Percentiles rank a stretch among this genome's conserved stretches.
Evolutionary conservation across 495 filamentous ascomycete genomes (phyloP).

Genomic region (Penicillium desertorum): DNA sequence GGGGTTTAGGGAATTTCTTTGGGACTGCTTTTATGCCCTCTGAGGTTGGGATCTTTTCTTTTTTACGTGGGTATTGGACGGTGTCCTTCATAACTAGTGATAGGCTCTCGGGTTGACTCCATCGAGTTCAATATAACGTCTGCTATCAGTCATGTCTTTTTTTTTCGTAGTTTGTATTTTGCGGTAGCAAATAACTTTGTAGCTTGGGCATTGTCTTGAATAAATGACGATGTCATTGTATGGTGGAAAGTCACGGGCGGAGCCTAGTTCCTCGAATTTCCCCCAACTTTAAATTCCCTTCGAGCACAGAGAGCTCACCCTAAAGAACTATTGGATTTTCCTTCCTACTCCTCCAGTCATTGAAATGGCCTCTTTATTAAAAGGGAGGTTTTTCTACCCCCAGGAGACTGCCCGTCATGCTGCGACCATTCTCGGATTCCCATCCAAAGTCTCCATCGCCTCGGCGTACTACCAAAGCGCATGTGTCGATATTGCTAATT

Average conservation of each 20-base stretch:
- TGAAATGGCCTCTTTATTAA: slow-evolving; percentile 5
- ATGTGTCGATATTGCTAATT: slow-evolving; percentile 24
- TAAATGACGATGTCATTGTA: neutral
- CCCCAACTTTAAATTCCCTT: neutral
- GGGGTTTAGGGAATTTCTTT: slow-evolving; percentile 11
- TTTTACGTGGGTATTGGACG: neutral
- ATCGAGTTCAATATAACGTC: neutral
- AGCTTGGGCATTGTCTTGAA: no score
- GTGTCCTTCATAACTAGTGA: neutral
- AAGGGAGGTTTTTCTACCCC: slow-evolving; percentile 13
- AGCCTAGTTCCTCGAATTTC: neutral
- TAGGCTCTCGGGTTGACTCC: neutral
- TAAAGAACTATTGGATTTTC: no score
- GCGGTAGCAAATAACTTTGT: neutral
- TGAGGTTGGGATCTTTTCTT: slow-evolving; percentile 5
- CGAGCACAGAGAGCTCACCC: no score
- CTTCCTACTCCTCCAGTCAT: neutral
- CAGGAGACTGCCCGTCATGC: slow-evolving; percentile 19
- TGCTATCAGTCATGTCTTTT: neutral
- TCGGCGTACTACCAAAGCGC: slow-evolving; percentile 17
- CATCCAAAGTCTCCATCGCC: slow-evolving; percentile 21
- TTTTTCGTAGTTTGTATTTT: neutral
- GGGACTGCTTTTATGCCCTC: neutral
- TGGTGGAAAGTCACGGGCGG: neutral
- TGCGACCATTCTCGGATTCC: slow-evolving; percentile 29